Evolutionary conservation across 495 filamentous ascomycete species (phyloP), one percentile per base, ranked within the genome.

Genomic region (Chaetomium tenue): DNA sequence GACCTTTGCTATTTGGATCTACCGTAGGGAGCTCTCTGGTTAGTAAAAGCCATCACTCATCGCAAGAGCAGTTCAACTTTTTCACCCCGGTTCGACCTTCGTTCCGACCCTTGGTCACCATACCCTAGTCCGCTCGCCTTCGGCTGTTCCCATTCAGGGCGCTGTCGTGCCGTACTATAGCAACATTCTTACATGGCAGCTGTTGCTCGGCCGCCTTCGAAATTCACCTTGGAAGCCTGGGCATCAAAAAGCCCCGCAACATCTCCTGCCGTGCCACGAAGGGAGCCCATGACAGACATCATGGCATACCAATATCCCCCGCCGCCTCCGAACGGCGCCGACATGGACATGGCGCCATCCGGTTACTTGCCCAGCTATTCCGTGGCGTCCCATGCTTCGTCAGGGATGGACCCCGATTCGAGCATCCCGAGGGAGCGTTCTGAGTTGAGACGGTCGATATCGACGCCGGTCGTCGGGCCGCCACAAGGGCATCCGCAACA

Each of bases 401-500:
- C 76, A 67, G 66, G 67, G 69, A 70, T 74, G 66, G 75, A 78
- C 58, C 75, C 69, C 47, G 71, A 77, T 64, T 63, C 78, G 64
- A 66, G 63, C 54, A 64, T 69, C n/a, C 58, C 70, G 11, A 68
- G 71, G 57, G 72, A 76, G 57, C 76, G 76, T 66, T 74, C 72
- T 48, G 74, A 79, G 74, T 66, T 91, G 66, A 86, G 87, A 76
- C 81, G 83, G 67, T 85, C 87, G 64, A 77, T 84, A 66, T 88
- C 89, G 68, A 89, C 85, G 66, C 84, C 88, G 68, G 88, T 83
- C 77, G 84, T 87, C 66, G 84, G 87, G 65, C 78, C 81, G 75
- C 79, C 66, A 69, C 77, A 67, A 66, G 74, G 55, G 51, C 77
- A 66, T 66, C 73, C 63, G 53, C 76, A 52, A 68, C 77, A 71